phyloP scores from a whole-genome alignment of 805 yeast genomes.

The Kazachstania psychrophila region DNA sequence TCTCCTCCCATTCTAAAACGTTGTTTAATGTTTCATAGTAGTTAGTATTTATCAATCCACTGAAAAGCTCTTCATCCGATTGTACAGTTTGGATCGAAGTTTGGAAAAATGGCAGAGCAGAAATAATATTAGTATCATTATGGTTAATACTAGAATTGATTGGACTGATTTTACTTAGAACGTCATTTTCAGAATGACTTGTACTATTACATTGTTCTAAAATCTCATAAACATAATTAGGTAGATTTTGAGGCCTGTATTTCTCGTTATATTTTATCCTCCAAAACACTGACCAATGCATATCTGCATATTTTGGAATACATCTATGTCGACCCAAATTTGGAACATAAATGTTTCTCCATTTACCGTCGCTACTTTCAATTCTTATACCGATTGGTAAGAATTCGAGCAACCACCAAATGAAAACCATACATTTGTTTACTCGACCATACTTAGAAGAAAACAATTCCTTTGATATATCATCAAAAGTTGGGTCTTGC shows the following conservation, averaged over 20 bases:
- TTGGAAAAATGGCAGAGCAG: too few relatives aligned
- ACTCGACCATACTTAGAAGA: conserved; percentile 6
- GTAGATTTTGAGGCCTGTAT: conserved; percentile 40
- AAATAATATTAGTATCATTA: too few relatives aligned
- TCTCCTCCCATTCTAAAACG: conserved; percentile 23
- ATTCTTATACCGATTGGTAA: conserved; percentile 48
- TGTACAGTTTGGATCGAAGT: too few relatives aligned
- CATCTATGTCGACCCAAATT: conserved; percentile 46
- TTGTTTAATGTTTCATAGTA: conserved; percentile 10
- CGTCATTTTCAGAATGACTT: too few relatives aligned
- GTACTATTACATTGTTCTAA: too few relatives aligned
- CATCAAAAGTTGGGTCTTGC: too few relatives aligned
- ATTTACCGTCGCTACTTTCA: conserved; percentile 39
- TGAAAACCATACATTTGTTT: conserved; percentile 12
- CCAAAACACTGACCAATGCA: conserved; percentile 63
- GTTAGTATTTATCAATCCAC: conserved; percentile 5
- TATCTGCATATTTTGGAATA: conserved; percentile 37
- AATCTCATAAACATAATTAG: conserved; percentile 27
- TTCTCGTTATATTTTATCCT: conserved; percentile 38
- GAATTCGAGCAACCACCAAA: conserved; percentile 58
- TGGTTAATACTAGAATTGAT: too few relatives aligned
- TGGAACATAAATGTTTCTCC: conserved; percentile 44
- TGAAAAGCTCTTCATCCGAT: not conserved
- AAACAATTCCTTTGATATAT: not conserved
- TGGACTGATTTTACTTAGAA: too few relatives aligned